Evolutionary conservation across 2,329 filamentous ascomycete species (phyloP), one percentile per base, ranked within the genome.

Genomic region (Grosmannia serpens): DNA sequence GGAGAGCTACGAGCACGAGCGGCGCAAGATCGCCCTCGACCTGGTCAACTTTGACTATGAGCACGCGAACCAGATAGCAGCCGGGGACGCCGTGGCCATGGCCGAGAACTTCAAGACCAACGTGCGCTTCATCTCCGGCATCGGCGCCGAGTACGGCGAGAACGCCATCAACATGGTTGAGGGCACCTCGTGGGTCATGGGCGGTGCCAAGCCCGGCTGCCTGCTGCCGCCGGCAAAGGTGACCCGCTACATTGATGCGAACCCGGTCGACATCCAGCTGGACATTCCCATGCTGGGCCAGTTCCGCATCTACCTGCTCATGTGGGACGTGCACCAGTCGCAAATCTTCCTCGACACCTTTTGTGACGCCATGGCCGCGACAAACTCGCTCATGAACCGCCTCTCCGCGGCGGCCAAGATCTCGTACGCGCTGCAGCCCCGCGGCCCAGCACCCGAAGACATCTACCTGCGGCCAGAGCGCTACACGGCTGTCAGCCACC

Each of bases 261-360:
- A 91, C 65, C 87, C 87, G 0, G 82, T 91, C 49, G 85, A 91
- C 64, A 74, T 91, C 31, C 86, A 91, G 67, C 81, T 89, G 7
- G 88, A 91, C 66, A 88, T 91, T 51, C 88, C 88, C 1, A 81
- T 89, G 70, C 74, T 91, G 7, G 85, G 87, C 29, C 88, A 91
- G 66, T 91, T 91, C 74, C 80, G 86, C 54, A 80, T 90, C 52
- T 90, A 88, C 69, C 78, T 91, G 61, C 79, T 91, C 61, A 80
- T 83, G 61, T 82, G 81, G 66, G 77, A 88, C 65, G 75, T 89
- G 76, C 35, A 77, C 78, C 4, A 64, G 62, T 60, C 63, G 33
- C 59, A 73, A 73, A 57, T 71, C 73, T 88, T 88, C 70, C 73
- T 90, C 27, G 73, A 79, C 8, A 75, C 74, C 0, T 76, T 89